phyloP scores from a whole-genome alignment of 2,329 filamentous ascomycete species.

The Ceratocystis alfenasii region DNA sequence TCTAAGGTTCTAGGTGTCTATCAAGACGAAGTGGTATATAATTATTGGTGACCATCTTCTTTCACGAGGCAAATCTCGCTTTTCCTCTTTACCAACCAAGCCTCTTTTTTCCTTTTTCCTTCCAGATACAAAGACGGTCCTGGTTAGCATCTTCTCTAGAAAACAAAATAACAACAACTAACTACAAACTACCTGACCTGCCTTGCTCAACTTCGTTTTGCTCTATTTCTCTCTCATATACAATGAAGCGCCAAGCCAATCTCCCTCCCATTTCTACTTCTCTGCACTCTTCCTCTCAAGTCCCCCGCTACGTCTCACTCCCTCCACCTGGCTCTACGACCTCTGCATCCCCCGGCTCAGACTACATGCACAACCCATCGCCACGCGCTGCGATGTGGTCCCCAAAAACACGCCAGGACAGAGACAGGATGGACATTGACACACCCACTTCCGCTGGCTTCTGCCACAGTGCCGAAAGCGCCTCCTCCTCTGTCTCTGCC shows the following conservation, averaged over 20 bases:
- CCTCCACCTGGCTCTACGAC: background rate
- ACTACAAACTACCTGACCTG: background rate
- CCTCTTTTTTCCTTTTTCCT: background rate
- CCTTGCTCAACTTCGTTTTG: background rate
- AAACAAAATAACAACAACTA: background rate
- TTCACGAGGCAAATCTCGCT: background rate
- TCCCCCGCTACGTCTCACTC: constrained; percentile 1
- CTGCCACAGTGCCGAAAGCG: background rate
- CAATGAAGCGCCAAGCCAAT: background rate
- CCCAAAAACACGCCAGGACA: background rate
- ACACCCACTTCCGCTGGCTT: background rate
- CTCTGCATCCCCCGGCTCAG: background rate
- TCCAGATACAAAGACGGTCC: background rate
- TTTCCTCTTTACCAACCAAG: background rate
- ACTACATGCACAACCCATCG: constrained; percentile 7
- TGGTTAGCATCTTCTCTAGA: background rate
- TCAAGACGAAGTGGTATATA: constrained; percentile 5
- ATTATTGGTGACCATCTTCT: background rate
- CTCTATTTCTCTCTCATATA: background rate
- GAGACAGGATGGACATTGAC: constrained; percentile 4
- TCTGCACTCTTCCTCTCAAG: background rate
- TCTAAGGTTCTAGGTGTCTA: background rate
- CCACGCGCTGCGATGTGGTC: background rate
- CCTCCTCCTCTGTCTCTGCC: background rate
- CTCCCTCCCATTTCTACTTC: background rate